Conservation (phyloP, 768 basidiomycete genomes). For the Lyophyllum shimeji region DNA sequence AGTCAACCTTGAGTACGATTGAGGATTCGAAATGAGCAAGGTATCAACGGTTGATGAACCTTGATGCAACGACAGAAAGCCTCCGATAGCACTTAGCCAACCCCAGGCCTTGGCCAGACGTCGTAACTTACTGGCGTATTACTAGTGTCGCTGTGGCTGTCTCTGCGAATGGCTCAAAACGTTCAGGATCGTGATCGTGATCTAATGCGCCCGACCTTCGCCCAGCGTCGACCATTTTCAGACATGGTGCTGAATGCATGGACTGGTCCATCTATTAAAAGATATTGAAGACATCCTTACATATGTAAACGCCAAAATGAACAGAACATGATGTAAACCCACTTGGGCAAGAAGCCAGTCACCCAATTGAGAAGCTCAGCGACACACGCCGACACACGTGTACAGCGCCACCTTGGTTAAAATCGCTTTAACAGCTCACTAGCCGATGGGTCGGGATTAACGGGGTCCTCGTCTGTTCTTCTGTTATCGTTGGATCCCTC, state of each 20-base stretch:
- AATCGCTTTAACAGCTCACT: constrained; percentile 20
- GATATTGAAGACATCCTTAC: not conserved
- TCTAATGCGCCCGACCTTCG: not conserved
- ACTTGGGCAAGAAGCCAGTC: not conserved
- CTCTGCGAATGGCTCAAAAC: not conserved
- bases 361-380: not conserved
- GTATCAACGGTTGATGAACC: no score
- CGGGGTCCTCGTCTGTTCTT: not conserved
- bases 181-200: not conserved
- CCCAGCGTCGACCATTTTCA: not conserved
- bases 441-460: constrained; percentile 12
- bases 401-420: constrained; percentile 5
- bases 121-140: no score
- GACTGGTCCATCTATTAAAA: not conserved
- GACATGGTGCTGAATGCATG: not conserved
- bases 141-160: no score
- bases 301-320: not conserved
- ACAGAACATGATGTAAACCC: not conserved
- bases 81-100: not conserved
- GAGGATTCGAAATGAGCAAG: not conserved
- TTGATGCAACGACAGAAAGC: not conserved
- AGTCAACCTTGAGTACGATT: no score
- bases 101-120: constrained; percentile 1
- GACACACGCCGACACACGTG: not conserved
- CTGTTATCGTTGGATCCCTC: constrained; percentile 6